phyloP scores from a whole-genome alignment of 1,284 basidiomycete species.

The Leccinum solheimii region DNA sequence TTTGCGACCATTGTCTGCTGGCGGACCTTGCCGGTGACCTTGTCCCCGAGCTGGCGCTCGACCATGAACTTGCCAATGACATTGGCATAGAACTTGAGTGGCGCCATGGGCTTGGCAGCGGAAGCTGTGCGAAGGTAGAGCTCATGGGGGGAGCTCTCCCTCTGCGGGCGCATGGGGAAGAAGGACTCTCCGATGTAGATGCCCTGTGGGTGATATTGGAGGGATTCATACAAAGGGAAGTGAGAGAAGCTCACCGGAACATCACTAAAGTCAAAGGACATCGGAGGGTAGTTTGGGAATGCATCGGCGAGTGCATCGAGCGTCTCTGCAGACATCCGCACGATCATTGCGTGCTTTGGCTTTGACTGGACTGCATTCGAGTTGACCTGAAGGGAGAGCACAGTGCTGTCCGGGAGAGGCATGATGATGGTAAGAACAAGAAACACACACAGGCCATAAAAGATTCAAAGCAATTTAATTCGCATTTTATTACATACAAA shows the following conservation, averaged over 20 bases:
- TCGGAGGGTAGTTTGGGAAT: slow-evolving; percentile 43
- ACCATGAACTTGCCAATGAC: slow-evolving; percentile 67
- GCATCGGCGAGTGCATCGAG: slow-evolving; percentile 59
- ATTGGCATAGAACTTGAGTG: slow-evolving; percentile 70
- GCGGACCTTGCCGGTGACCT: slow-evolving; percentile 53
- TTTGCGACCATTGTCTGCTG: slow-evolving; percentile 57
- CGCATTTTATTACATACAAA: neutral
- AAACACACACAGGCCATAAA: too few species aligned
- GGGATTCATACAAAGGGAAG: neutral
- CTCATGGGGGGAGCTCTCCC: slow-evolving; percentile 62
- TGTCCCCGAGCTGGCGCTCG: slow-evolving; percentile 56
- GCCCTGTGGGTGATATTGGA: slow-evolving; percentile 43
- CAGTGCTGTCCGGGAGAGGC: slow-evolving; percentile 58
- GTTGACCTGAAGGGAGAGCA: slow-evolving; percentile 57
- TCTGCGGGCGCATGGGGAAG: slow-evolving; percentile 55
- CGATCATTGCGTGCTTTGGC: slow-evolving; percentile 69
- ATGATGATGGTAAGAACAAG: neutral
- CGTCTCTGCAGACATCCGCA: slow-evolving; percentile 68
- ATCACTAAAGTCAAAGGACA: slow-evolving; percentile 62
- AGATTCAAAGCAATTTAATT: too few species aligned
- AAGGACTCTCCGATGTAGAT: slow-evolving; percentile 62
- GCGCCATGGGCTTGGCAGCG: slow-evolving; percentile 55
- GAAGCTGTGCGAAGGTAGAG: slow-evolving; percentile 64
- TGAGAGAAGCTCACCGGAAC: slow-evolving; percentile 47
- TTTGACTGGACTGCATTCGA: slow-evolving; percentile 53